These are phyloP conservation scores for Trametes cingulata DNA, from an alignment of 768 basidiomycete species.

Conservation along the genomic window DNA sequence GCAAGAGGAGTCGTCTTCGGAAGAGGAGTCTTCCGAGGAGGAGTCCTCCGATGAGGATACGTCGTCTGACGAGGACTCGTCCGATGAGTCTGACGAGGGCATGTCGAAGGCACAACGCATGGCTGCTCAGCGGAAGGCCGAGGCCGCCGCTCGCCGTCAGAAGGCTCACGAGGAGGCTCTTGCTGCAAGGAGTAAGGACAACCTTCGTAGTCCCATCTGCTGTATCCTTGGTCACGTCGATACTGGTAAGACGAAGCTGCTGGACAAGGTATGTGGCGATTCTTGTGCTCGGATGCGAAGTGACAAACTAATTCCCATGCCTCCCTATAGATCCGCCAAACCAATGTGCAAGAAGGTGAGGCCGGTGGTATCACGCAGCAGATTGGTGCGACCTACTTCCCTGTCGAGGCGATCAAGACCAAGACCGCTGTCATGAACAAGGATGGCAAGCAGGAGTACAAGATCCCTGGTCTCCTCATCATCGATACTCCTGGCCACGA, in stretches of 20 bases:
- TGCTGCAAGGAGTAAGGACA: constrained; percentile 83
- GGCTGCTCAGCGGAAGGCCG: constrained; percentile 72
- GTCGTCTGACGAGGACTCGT: constrained; percentile 44
- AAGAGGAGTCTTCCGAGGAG: constrained; percentile 26
- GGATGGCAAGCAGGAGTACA: constrained; percentile 87
- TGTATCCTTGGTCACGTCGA: constrained; percentile 99
- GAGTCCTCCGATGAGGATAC: constrained; percentile 35
- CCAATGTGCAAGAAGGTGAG: constrained; percentile 99
- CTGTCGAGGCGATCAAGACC: constrained; percentile 87
- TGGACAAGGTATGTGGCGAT: constrained; percentile 77
- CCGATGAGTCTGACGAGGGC: constrained; percentile 56
- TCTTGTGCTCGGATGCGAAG: neutral
- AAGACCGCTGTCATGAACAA: constrained; percentile 95
- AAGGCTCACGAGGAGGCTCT: constrained; percentile 84
- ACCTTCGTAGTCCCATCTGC: constrained; percentile 95
- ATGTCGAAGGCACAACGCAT: constrained; percentile 67
- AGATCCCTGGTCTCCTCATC: constrained; percentile 92
- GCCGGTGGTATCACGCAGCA: constrained; percentile 99
- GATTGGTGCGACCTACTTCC: constrained; percentile 99
- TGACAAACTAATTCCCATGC: neutral
- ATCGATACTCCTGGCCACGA: constrained; percentile 99
- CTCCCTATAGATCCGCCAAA: constrained; percentile 86
- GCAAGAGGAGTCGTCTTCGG: constrained; percentile 26
- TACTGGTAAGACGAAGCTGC: constrained; percentile 96
- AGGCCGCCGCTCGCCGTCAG: constrained; percentile 77